These are phyloP conservation scores for Fusarium cyanostomum DNA, from an alignment of 2,329 filamentous ascomycete species.

Conservation along the genomic window DNA sequence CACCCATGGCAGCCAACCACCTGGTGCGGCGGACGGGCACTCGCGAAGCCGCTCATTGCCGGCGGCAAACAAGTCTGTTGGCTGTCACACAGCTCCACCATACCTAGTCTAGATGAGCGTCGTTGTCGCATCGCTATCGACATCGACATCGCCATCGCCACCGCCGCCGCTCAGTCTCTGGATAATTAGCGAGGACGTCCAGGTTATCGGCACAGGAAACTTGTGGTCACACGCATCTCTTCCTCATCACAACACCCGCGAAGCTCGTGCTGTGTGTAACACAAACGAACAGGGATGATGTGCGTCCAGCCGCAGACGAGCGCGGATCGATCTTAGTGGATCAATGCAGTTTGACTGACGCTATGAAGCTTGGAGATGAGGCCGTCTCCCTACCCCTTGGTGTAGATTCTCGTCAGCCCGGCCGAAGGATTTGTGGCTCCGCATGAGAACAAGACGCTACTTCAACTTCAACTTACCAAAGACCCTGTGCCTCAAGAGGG, in stretches of 20 bases:
- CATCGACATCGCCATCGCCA: not conserved
- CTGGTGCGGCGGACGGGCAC: slow-evolving; percentile 3
- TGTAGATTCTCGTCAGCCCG: slow-evolving; percentile 2
- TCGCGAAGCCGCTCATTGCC: slow-evolving; percentile 20
- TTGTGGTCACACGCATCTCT: slow-evolving; percentile 19
- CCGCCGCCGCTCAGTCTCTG: not conserved
- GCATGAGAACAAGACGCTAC: not conserved
- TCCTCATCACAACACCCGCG: slow-evolving; percentile 23
- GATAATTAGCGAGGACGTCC: not conserved
- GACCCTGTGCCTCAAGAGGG: not conserved
- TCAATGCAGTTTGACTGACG: slow-evolving; percentile 23
- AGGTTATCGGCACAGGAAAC: not conserved
- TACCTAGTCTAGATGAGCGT: slow-evolving; percentile 18
- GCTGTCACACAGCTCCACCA: slow-evolving; percentile 30
- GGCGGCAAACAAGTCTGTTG: slow-evolving; percentile 27
- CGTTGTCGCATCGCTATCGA: not conserved
- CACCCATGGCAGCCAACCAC: slow-evolving; percentile 5
- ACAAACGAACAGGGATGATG: slow-evolving; percentile 32
- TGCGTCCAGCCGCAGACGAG: slow-evolving; percentile 32
- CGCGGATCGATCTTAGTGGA: slow-evolving; percentile 39
- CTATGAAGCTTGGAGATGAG: slow-evolving; percentile 34
- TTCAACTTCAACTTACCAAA: not conserved
- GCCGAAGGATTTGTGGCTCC: slow-evolving; percentile 9
- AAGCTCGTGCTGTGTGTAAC: slow-evolving; percentile 34
- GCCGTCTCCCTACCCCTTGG: slow-evolving; percentile 21